Evolutionary conservation across 768 basidiomycete genomes (phyloP).

Genomic region (Pulveroboletus sp.): DNA sequence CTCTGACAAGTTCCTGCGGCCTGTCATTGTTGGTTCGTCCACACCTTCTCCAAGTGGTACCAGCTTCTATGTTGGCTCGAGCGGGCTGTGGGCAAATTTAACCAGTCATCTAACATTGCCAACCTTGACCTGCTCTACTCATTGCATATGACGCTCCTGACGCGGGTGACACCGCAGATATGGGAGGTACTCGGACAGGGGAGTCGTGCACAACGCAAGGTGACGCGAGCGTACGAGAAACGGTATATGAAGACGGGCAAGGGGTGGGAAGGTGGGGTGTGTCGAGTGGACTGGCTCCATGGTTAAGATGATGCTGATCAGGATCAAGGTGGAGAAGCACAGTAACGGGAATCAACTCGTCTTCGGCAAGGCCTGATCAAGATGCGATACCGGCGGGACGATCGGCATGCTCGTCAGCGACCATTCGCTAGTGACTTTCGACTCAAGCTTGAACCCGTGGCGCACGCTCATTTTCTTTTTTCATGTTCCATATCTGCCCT

Average conservation of each 20-base stretch:
- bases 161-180: slow-evolving; percentile 57
- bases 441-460: no score
- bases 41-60: slow-evolving; percentile 25
- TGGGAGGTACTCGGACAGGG: slow-evolving; percentile 60
- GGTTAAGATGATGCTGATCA: slow-evolving; percentile 57
- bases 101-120: slow-evolving; percentile 40
- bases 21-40: slow-evolving; percentile 45
- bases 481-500: no score
- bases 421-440: no score
- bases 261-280: slow-evolving; percentile 66
- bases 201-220: slow-evolving; percentile 55
- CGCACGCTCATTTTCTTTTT: no score
- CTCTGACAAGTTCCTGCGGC: slow-evolving; percentile 61
- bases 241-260: slow-evolving; percentile 62
- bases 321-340: slow-evolving; percentile 57
- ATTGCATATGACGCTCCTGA: slow-evolving; percentile 52
- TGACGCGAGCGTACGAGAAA: slow-evolving; percentile 60
- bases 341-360: slow-evolving; percentile 42
- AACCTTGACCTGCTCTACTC: slow-evolving; percentile 64
- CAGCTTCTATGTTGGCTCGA: slow-evolving; percentile 26
- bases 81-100: slow-evolving; percentile 15
- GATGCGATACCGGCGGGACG: no score
- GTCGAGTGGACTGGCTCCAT: slow-evolving; percentile 64
- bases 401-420: no score
- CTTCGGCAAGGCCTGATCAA: slow-evolving; percentile 40